Base-by-base conservation (phyloP, 176 grass and related monocot species). In the Paspalum vaginatum region DNA sequence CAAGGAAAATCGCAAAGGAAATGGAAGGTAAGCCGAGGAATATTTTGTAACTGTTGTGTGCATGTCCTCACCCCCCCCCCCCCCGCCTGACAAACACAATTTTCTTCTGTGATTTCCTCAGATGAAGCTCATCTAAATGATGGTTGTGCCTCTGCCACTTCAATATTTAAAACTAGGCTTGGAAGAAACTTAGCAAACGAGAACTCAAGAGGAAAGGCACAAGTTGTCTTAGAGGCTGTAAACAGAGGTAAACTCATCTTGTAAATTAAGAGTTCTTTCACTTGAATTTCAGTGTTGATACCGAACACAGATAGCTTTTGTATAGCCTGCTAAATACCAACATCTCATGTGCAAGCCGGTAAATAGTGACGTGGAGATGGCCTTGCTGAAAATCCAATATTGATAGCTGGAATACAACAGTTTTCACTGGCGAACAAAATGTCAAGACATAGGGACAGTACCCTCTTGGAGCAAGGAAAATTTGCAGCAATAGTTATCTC, bases 21-120 rank as follows among this genome's bases (percentile, higher is more conserved):
- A 53, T 91, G 76, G 81, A 87, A 87, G 89, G 89, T 85, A 80
- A 63, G 27, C 81, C 79, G 43, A n/a, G n/a, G n/a, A n/a, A n/a
- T n/a, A n/a, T n/a, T n/a, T n/a, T n/a, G n/a, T n/a, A n/a, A n/a
- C n/a, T n/a, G n/a, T n/a, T n/a, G n/a, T n/a, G n/a, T n/a, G n/a
- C n/a, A n/a, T n/a, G n/a, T n/a, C n/a, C n/a, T n/a, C n/a, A n/a
- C n/a, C n/a, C n/a, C n/a, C n/a, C n/a, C n/a, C n/a, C n/a, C n/a
- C n/a, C n/a, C n/a, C n/a, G n/a, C n/a, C n/a, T n/a, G n/a, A n/a
- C 44, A 79, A 62, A 42, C 8, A 68, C 42, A 0, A n/a, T n/a
- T 80, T 84, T 51, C 16, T 71, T 72, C 5, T 77, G 52, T 72
- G 17, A 46, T 62, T 32, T 15, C 14, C 49, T 79, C 72, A 92